These are phyloP conservation scores for Podospora pseudocomata DNA, from an alignment of 495 filamentous ascomycete genomes.

Conservation along the genomic window DNA sequence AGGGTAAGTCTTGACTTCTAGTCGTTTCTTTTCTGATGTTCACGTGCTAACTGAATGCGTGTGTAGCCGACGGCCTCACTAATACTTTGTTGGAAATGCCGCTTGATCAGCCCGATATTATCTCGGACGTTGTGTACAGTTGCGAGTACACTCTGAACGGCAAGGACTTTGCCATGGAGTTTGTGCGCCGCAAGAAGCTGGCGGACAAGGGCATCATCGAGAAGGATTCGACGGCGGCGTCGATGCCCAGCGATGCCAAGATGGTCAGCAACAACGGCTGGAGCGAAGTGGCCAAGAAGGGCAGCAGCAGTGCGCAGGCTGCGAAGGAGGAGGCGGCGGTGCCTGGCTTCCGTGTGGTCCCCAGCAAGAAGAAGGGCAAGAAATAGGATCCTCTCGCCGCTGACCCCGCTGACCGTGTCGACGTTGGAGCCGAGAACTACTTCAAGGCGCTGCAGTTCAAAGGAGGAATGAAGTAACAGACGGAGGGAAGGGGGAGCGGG, in stretches of 20 bases:
- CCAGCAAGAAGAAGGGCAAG: slow-evolving; percentile 87
- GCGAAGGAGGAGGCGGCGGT: slow-evolving; percentile 49
- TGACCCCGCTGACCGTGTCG: no score
- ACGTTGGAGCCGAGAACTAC: no score
- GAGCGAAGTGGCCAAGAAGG: slow-evolving; percentile 97
- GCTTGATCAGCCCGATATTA: slow-evolving; percentile 63
- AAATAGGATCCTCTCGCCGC: slow-evolving; percentile 20
- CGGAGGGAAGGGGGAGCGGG: no score
- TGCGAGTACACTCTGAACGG: slow-evolving; percentile 83
- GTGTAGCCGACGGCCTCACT: slow-evolving; percentile 25
- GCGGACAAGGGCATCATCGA: slow-evolving; percentile 84
- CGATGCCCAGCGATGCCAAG: slow-evolving; percentile 36
- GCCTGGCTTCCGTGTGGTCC: slow-evolving; percentile 80
- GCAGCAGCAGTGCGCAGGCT: slow-evolving; percentile 28
- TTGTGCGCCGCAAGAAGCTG: slow-evolving; percentile 83
- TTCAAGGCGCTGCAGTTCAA: no score
- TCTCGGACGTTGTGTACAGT: slow-evolving; percentile 83
- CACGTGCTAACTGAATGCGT: slow-evolving; percentile 26
- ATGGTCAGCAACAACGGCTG: slow-evolving; percentile 65
- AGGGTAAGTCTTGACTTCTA: slow-evolving; percentile 27
- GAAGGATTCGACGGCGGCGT: slow-evolving; percentile 48
- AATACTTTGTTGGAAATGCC: slow-evolving; percentile 49
- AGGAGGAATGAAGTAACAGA: no score
- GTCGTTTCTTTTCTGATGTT: slow-evolving; percentile 17
- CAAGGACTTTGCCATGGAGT: slow-evolving; percentile 90